Conservation (phyloP, 768 basidiomycete species). For the Russula olivacea region DNA sequence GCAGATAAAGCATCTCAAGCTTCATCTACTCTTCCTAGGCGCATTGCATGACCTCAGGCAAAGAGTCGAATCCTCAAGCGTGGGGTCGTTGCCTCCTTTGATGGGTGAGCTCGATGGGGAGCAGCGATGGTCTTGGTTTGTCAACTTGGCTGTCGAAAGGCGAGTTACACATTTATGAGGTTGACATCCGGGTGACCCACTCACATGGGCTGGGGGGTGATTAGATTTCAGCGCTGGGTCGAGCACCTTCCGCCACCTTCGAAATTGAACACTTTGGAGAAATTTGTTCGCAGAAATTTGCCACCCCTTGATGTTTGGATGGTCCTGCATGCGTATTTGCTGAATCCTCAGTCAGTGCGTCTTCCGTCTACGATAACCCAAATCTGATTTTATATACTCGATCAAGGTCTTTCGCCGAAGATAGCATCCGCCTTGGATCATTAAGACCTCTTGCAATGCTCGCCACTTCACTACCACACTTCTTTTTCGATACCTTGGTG, state of each 20-base stretch:
- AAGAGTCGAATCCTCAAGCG: slow-evolving; percentile 5
- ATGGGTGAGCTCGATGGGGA: slow-evolving; percentile 26
- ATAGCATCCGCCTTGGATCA: slow-evolving; percentile 20
- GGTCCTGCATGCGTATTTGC: slow-evolving; percentile 41
- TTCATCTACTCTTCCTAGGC: slow-evolving; percentile 13
- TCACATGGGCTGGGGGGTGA: not conserved
- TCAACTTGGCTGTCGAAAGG: slow-evolving; percentile 38
- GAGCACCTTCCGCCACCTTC: slow-evolving; percentile 18
- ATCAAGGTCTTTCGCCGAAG: slow-evolving; percentile 28
- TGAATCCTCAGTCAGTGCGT: slow-evolving; percentile 34
- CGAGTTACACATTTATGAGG: slow-evolving; percentile 3
- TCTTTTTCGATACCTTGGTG: slow-evolving; percentile 17
- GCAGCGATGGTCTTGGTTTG: slow-evolving; percentile 38
- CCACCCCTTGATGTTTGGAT: slow-evolving; percentile 40
- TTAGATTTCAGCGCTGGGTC: slow-evolving; percentile 36
- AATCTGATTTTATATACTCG: not conserved
- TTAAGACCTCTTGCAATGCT: slow-evolving; percentile 1
- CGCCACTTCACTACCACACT: not conserved
- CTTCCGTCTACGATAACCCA: too few species aligned
- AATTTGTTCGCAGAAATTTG: slow-evolving; percentile 26
- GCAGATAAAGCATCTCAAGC: slow-evolving; percentile 3
- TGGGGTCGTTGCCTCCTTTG: slow-evolving; percentile 2
- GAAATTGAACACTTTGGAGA: slow-evolving; percentile 27
- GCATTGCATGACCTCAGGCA: slow-evolving; percentile 13
- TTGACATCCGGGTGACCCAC: not conserved